Percentiles rank a stretch among this genome's conserved stretches.
These are phyloP conservation scores for Thalia dealbata DNA, from an alignment of 176 grass and related monocot genomes.

Conservation along the genomic window DNA sequence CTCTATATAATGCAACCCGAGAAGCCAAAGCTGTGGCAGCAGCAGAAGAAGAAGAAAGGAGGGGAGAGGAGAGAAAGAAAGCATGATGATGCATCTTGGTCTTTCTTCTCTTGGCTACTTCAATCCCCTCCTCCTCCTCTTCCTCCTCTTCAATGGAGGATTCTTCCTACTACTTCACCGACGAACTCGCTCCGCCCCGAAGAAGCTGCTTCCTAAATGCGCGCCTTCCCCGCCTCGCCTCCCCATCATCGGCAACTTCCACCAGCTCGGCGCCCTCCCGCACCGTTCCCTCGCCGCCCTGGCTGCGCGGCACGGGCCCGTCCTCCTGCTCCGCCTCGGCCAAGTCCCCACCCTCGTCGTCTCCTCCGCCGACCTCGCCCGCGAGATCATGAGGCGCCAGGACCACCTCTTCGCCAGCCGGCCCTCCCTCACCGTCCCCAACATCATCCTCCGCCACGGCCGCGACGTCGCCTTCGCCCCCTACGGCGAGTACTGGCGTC, in stretches of 20 bases:
- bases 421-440: background rate
- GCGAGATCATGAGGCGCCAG: background rate
- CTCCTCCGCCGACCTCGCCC: background rate
- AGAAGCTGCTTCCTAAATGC: too few species aligned
- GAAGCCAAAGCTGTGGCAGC: too few species aligned
- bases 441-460: background rate
- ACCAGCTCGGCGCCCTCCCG: background rate
- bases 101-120: background rate
- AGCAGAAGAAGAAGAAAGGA: too few species aligned
- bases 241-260: slow-evolving; percentile 13
- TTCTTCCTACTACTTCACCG: background rate
- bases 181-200: background rate
- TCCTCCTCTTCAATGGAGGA: background rate
- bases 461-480: background rate
- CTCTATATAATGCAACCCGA: too few species aligned
- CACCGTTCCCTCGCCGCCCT: background rate
- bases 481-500: slow-evolving; percentile 5
- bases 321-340: slow-evolving; percentile 9
- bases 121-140: background rate
- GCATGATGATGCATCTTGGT: too few species aligned
- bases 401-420: background rate
- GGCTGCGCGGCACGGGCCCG: background rate
- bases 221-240: background rate
- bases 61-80: too few species aligned
- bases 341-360: background rate